A percentile compares a stretch with the other conserved stretches of the same genome.
Evolutionary conservation across 805 yeast species (phyloP).

Genomic region (Cyberlindnera petersonii): DNA sequence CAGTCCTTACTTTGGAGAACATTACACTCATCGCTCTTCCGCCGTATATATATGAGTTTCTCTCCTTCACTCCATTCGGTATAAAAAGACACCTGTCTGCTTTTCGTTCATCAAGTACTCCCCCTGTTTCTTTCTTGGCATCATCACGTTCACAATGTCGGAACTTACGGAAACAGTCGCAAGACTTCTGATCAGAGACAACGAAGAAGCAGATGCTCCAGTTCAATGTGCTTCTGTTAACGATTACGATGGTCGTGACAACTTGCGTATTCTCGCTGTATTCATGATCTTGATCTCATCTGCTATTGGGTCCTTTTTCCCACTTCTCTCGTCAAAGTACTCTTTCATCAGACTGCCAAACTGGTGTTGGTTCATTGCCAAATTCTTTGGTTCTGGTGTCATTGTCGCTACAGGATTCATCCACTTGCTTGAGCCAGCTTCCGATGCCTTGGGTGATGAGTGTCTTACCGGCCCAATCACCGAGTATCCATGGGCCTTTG

Average conservation of each 20-base stretch:
- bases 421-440: constrained; percentile 69
- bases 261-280: constrained; percentile 53
- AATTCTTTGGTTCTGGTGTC: constrained; percentile 81
- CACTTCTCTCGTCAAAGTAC: constrained; percentile 54
- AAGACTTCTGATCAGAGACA: constrained; percentile 20
- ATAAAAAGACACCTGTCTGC: no score
- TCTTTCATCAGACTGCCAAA: constrained; percentile 56
- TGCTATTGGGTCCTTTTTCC: constrained; percentile 56
- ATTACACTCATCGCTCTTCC: no score
- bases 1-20: no score
- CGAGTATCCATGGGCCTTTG: constrained; percentile 55
- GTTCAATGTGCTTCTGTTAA: constrained; percentile 37
- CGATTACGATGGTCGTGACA: constrained; percentile 40
- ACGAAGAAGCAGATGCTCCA: constrained; percentile 20
- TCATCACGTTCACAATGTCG: constrained; percentile 6
- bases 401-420: constrained; percentile 79
- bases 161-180: constrained; percentile 7
- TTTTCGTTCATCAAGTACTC: no score
- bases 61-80: no score
- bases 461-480: constrained; percentile 63
- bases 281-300: constrained; percentile 61
- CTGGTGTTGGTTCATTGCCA: constrained; percentile 63
- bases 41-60: no score
- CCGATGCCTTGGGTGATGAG: constrained; percentile 47
- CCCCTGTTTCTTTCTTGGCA: not conserved